Evolutionary conservation across 345 rosid species (phyloP).

Genomic region (Nasturtium officinale): DNA sequence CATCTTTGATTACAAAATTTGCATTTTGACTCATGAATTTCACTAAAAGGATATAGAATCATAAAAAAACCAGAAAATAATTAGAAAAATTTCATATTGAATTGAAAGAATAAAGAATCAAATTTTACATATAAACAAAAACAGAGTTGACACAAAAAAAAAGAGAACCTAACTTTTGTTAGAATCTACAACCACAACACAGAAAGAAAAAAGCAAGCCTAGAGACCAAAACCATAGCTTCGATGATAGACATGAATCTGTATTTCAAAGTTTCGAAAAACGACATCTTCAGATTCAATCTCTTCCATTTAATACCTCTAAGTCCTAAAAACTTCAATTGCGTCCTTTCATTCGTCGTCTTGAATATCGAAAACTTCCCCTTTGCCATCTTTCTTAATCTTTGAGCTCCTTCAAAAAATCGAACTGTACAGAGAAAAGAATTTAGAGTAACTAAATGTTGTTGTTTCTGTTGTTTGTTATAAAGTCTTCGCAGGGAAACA

Average conservation of each 20-base stretch:
- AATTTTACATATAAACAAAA: slow-evolving; percentile 11
- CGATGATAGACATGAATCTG: slow-evolving; percentile 34
- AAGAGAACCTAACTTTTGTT: neutral
- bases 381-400: neutral
- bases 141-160: slow-evolving; percentile 3
- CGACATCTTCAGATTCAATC: slow-evolving; percentile 40
- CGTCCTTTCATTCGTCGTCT: slow-evolving; percentile 40
- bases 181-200: slow-evolving; percentile 36
- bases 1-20: neutral
- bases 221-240: slow-evolving; percentile 38
- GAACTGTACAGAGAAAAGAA: neutral
- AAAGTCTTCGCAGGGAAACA: neutral
- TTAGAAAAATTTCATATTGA: neutral
- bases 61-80: neutral
- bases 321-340: slow-evolving; percentile 35
- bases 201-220: slow-evolving; percentile 39
- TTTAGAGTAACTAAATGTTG: neutral
- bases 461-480: neutral
- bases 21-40: neutral
- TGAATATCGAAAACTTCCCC: slow-evolving; percentile 13
- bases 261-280: slow-evolving; percentile 28
- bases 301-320: slow-evolving; percentile 34
- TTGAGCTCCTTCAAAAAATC: neutral
- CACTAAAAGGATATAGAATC: neutral
- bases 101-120: neutral